These are phyloP conservation scores for Talaromyces pinophilus DNA, from an alignment of 2,329 filamentous ascomycete genomes.

Conservation along the genomic window DNA sequence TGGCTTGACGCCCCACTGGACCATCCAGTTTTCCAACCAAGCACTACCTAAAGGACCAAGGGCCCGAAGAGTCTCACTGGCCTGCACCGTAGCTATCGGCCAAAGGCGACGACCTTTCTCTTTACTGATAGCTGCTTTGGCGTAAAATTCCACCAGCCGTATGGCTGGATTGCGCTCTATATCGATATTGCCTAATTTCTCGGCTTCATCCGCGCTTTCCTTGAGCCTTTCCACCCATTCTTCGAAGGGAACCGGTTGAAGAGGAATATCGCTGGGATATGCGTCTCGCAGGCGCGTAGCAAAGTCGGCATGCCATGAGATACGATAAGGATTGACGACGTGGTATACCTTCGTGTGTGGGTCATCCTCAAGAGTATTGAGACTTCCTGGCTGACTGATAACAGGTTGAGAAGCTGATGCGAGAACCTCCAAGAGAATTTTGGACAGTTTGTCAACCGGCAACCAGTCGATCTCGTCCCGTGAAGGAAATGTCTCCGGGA, in stretches of 20 bases:
- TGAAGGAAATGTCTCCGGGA: not conserved
- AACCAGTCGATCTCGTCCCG: not conserved
- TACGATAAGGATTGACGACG: not conserved
- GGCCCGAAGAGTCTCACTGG: not conserved
- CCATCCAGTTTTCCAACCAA: not conserved
- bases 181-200: not conserved
- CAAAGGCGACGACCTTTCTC: not conserved
- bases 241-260: not conserved
- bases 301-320: not conserved
- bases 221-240: not conserved
- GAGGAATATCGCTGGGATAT: not conserved
- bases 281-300: not conserved
- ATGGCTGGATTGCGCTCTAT: not conserved
- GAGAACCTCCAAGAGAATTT: not conserved
- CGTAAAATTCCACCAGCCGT: not conserved
- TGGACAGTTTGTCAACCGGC: not conserved
- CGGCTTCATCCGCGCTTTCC: not conserved
- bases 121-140: not conserved
- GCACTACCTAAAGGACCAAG: not conserved
- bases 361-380: not conserved
- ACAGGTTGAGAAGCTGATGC: not conserved
- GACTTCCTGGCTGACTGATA: not conserved
- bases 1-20: not conserved
- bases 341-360: not conserved
- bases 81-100: not conserved